phyloP scores from a whole-genome alignment of 2,329 filamentous ascomycete species.

The Fusarium equiseti region DNA sequence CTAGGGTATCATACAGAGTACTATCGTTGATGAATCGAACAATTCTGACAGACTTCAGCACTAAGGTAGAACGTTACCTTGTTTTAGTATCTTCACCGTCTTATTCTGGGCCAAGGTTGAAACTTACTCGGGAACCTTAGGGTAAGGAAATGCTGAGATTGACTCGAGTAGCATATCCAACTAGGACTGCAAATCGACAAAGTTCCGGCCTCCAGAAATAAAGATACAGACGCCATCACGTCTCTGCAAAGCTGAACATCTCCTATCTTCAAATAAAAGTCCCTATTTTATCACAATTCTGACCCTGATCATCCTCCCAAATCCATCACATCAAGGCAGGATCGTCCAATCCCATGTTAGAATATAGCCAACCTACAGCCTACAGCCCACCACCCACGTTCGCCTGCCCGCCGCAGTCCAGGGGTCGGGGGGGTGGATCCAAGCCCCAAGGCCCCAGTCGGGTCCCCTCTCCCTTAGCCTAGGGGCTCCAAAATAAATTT shows the following conservation, averaged over 20 bases:
- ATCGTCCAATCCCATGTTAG: constrained; percentile 24
- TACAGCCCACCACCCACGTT: constrained; percentile 5
- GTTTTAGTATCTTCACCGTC: not conserved
- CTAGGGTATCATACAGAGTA: not conserved
- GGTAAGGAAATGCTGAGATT: constrained; percentile 5
- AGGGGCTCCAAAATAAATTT: constrained; percentile 55
- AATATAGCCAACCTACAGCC: constrained; percentile 1
- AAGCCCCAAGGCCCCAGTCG: constrained; percentile 1
- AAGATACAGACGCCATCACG: too few relatives aligned
- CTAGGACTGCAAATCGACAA: not conserved
- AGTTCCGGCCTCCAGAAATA: not conserved
- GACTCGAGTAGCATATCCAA: not conserved
- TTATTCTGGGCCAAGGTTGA: not conserved
- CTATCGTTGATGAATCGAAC: not conserved
- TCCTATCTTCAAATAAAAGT: not conserved
- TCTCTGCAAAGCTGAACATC: not conserved
- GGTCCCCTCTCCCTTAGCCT: constrained; percentile 20
- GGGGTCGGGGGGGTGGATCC: constrained; percentile 23
- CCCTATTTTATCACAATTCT: constrained; percentile 13
- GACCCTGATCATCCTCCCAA: constrained; percentile 17
- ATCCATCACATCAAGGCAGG: constrained; percentile 16
- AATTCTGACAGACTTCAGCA: not conserved
- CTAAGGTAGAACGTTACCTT: not conserved
- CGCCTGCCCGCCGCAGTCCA: constrained; percentile 11
- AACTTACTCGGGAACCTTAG: not conserved